Evolutionary conservation across 2,329 filamentous ascomycete genomes (phyloP).

Genomic region (Fusarium sublunatum): DNA sequence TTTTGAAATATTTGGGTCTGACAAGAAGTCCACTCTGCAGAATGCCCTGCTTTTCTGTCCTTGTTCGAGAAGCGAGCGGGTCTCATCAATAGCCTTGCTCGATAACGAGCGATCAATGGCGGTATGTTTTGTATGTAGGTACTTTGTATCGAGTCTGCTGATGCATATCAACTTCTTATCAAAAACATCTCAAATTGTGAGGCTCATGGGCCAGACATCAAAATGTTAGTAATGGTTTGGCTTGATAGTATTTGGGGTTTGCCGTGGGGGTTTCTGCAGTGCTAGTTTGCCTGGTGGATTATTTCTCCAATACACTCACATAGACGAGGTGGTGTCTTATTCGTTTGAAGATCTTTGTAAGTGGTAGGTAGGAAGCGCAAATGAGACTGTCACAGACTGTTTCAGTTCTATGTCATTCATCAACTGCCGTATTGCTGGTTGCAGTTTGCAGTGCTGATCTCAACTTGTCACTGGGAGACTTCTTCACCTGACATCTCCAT

Average conservation of each 20-base stretch:
- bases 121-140: neutral
- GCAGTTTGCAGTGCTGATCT: neutral
- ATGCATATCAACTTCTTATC: neutral
- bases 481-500: neutral
- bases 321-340: neutral
- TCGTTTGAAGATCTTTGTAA: slow-evolving; percentile 8
- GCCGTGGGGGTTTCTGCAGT: slow-evolving; percentile 3
- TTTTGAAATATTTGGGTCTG: slow-evolving; percentile 18
- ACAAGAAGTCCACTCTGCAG: neutral
- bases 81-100: neutral
- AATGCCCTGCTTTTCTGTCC: slow-evolving; percentile 7
- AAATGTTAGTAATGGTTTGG: slow-evolving; percentile 6
- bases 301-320: neutral
- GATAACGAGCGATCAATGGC: neutral
- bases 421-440: slow-evolving; percentile 3
- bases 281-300: slow-evolving; percentile 1
- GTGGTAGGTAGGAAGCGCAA: slow-evolving; percentile 6
- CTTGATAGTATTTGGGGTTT: slow-evolving; percentile 7
- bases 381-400: neutral
- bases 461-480: neutral
- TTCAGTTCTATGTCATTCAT: slow-evolving; percentile 3
- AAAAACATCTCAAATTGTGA: neutral
- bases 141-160: neutral
- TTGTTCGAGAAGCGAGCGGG: slow-evolving; percentile 13
- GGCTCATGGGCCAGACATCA: neutral